phyloP scores from a whole-genome alignment of 441 rosid species.

The Hura crepitans region DNA sequence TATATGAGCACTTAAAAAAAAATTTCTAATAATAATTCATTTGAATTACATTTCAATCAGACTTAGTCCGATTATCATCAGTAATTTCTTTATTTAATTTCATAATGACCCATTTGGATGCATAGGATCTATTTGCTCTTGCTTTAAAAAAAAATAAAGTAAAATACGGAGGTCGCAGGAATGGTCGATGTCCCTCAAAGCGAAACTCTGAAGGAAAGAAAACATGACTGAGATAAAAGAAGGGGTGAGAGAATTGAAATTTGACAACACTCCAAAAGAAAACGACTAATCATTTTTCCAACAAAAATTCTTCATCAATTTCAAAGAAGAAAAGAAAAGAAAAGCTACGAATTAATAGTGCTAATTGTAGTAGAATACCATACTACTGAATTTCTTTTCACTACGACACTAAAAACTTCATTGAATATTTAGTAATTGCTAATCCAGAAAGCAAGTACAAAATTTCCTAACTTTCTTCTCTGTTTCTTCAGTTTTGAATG shows the following conservation, averaged over 20 bases:
- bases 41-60: too few relatives aligned
- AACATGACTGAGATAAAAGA: neutral
- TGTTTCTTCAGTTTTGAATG: conserved; percentile 10
- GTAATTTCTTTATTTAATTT: too few relatives aligned
- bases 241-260: neutral
- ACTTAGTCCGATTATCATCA: too few relatives aligned
- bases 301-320: neutral
- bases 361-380: neutral
- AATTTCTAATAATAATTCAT: too few relatives aligned
- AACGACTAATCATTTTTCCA: conserved; percentile 13
- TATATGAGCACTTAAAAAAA: too few relatives aligned
- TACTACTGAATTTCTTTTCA: neutral
- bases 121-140: too few relatives aligned
- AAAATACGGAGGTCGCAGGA: too few relatives aligned
- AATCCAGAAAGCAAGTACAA: neutral
- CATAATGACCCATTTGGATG: too few relatives aligned
- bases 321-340: neutral
- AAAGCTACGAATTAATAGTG: too few relatives aligned
- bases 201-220: conserved; percentile 8
- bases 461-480: conserved; percentile 18
- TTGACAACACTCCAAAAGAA: conserved; percentile 15
- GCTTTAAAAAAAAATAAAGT: too few relatives aligned
- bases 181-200: too few relatives aligned
- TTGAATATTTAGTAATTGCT: neutral
- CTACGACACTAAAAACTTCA: neutral